Conservation (phyloP, 2,329 filamentous ascomycete species). For the Harringtonia aguacate region DNA sequence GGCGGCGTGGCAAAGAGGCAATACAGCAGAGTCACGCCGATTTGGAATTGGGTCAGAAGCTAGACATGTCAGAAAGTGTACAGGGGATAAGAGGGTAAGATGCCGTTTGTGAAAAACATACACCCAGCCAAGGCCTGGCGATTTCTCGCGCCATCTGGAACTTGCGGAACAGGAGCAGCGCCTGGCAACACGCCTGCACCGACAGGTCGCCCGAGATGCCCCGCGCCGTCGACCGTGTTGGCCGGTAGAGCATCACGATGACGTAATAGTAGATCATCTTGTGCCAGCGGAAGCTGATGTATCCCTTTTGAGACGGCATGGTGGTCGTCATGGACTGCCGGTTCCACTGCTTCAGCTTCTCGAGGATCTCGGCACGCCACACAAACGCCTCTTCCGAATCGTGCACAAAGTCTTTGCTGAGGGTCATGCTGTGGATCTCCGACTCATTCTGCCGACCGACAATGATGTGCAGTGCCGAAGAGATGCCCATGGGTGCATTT, state of each 20-base stretch:
- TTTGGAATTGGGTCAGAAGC: slow-evolving; percentile 21
- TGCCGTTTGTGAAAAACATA: neutral
- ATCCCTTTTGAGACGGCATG: slow-evolving; percentile 10
- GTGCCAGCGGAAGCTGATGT: slow-evolving; percentile 16
- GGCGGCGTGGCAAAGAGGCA: slow-evolving; percentile 24
- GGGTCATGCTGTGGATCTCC: slow-evolving; percentile 16
- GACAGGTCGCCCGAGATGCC: slow-evolving; percentile 17
- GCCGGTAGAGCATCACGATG: slow-evolving; percentile 17
- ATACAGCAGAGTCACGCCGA: slow-evolving; percentile 23
- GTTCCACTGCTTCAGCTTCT: slow-evolving; percentile 14
- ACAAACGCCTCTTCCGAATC: slow-evolving; percentile 11
- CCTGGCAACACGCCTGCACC: slow-evolving; percentile 17
- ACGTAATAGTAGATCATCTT: slow-evolving; percentile 21
- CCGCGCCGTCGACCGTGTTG: slow-evolving; percentile 12
- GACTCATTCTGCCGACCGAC: slow-evolving; percentile 18
- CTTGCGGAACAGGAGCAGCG: slow-evolving; percentile 18
- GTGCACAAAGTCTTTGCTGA: slow-evolving; percentile 14
- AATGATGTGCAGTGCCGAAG: slow-evolving; percentile 17
- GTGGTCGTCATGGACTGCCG: slow-evolving; percentile 13
- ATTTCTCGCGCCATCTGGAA: slow-evolving; percentile 18
- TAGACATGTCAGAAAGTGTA: neutral
- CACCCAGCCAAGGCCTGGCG: slow-evolving; percentile 17
- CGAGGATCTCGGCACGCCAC: slow-evolving; percentile 16
- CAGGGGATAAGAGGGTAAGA: no score
- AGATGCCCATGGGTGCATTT: slow-evolving; percentile 13